Evolutionary conservation across 2,329 filamentous ascomycete genomes (phyloP), one percentile per base, ranked within the genome.

Genomic region (Colletotrichum scovillei): DNA sequence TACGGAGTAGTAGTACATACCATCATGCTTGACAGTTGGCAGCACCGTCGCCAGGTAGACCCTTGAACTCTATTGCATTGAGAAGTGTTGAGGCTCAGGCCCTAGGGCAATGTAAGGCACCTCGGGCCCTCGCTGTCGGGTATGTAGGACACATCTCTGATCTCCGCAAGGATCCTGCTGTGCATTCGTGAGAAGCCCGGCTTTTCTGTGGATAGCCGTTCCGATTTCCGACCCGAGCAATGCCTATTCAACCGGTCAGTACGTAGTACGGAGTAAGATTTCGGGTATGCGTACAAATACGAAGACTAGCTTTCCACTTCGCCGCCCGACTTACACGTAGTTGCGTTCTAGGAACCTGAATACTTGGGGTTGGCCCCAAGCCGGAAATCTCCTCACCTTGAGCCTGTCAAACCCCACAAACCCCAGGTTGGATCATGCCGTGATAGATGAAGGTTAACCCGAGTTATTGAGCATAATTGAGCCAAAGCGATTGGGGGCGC

Each of bases 351-450:
- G 30, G 16, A 52, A 68, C 55, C 46, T 62, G 53, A 28, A 53
- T 73, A 30, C 59, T 42, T 49, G 9, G 46, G 46, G 55, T 26
- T 65, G 9, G 46, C 60, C 26, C 35, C 53, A 52, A 56, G 53
- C 42, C 60, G 59, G 56, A 30, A 42, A 62, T 26, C 42, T 70
- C 67, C 56, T 66, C 64, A 63, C 38, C 57, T n/a, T 28, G 67
- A 38, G 26, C 57, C 32, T 65, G 58, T 49, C 35, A 32, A 64
- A 49, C 35, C 55, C 65, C 67, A 46, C 42, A 60, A 28, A 30
- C 42, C 55, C 67, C 71, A 64, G 53, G 42, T 53, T 49, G 71
- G 67, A 66, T 58, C 67, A 73, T 66, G 60, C 56, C 56, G 67
- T 62, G 38, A 22, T 56, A 56, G 38, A 49, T 64, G 53, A 49